Evolutionary conservation across 352 stramenopile genomes (phyloP), one percentile per base, ranked within the genome.

Genomic region (Halophytophthora polymorphica): DNA sequence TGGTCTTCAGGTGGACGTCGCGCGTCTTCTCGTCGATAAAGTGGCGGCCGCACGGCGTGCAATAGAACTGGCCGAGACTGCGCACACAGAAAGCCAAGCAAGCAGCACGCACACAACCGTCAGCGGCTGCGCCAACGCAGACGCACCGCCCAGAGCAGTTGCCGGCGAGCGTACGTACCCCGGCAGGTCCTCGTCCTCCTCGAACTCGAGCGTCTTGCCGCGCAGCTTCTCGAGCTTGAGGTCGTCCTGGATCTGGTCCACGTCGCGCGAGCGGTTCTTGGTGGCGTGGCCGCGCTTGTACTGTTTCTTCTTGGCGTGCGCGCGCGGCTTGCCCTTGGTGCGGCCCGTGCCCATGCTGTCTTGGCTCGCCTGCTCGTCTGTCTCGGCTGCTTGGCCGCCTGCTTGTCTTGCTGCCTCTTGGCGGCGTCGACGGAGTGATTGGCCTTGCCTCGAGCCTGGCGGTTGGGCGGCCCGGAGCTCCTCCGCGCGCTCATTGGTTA

Each of bases 181-280:
- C 21, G 84, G 84, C 19, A 95, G 67, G 63, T 95, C 84, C 48
- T 95, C 84, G 58, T 95, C 84, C 44, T 83, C 67, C 40, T 90
- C 76, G 40, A 95, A 93, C 25, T 50, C 47, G 63, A 88, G 85
- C 0, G 48, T 31, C 57, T 84, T 82, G 53, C 81, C 83, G 19
- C 63, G 69, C 39, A 66, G 6, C 45, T 78, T 77, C 62, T 95
- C 84, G 25, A 75, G 36, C 31, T 58, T 66, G 49, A 95, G 43
- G 45, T 95, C 84, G 73, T 95, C 84, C 73, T 93, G 84, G 59
- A 95, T 93, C 77, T 95, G 84, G 49, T 95, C 84, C 12, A 95
- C 71, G 41, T 95, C 84, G 25, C 84, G 80, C 45, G 72, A 40
- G 55, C 84, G 75, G 53, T 78, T 84, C 66, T 92, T 93, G 52